Evolutionary conservation across 1,139 yeast genomes (phyloP).

Genomic region (Blastobotrys indianensis): DNA sequence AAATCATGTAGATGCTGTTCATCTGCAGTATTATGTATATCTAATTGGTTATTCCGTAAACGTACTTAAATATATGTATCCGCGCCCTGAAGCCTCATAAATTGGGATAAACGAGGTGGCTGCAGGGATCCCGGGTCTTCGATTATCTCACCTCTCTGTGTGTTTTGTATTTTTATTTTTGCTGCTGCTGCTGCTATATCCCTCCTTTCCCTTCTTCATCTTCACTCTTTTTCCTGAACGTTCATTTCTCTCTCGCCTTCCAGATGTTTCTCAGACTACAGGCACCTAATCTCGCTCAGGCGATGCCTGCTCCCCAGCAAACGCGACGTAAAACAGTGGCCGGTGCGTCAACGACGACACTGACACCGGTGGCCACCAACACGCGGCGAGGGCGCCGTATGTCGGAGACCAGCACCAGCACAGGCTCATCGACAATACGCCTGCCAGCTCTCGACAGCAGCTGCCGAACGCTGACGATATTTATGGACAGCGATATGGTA

Average conservation of each 20-base stretch:
- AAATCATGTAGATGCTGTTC: too few relatives aligned
- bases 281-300: constrained; percentile 9
- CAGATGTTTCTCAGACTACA: constrained; percentile 9
- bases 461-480: constrained; percentile 2
- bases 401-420: constrained; percentile 2
- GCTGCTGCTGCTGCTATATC: too few relatives aligned
- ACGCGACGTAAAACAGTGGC: background rate
- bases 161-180: too few relatives aligned
- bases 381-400: constrained; percentile 1
- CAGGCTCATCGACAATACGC: constrained; percentile 5
- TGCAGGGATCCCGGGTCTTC: too few relatives aligned
- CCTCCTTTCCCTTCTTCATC: background rate
- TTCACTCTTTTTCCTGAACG: too few relatives aligned
- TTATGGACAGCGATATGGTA: constrained; percentile 3
- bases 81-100: too few relatives aligned
- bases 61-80: too few relatives aligned
- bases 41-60: too few relatives aligned
- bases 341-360: background rate
- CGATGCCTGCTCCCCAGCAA: constrained; percentile 2
- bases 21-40: too few relatives aligned
- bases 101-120: too few relatives aligned
- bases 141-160: too few relatives aligned
- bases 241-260: too few relatives aligned
- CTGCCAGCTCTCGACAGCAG: background rate
- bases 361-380: background rate